Conservation (phyloP, 2,329 filamentous ascomycete genomes). For the Xylariaceae sp. region DNA sequence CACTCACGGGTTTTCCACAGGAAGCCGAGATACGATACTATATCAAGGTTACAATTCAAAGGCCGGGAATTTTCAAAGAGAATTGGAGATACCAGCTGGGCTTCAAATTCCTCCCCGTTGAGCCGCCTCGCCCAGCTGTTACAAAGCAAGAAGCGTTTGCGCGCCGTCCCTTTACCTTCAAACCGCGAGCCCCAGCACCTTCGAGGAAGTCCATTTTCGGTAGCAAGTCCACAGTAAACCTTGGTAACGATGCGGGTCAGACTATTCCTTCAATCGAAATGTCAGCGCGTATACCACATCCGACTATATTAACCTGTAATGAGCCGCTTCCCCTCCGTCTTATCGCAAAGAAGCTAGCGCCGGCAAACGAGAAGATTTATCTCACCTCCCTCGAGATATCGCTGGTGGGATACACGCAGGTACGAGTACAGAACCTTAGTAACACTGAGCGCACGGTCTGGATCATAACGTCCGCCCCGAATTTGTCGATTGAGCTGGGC, state of each 20-base stretch:
- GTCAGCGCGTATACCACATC: conserved; percentile 76
- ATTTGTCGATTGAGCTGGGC: conserved; percentile 69
- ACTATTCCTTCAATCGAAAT: conserved; percentile 70
- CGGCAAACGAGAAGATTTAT: conserved; percentile 65
- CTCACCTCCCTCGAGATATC: conserved; percentile 78
- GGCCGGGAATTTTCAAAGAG: conserved; percentile 86
- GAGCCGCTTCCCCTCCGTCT: conserved; percentile 77
- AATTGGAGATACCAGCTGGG: conserved; percentile 68
- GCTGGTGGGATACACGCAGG: conserved; percentile 72
- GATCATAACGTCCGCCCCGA: conserved; percentile 68
- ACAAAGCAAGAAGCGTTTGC: conserved; percentile 80
- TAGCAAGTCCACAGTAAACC: conserved; percentile 15
- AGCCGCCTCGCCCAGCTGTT: conserved; percentile 69
- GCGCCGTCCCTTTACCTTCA: conserved; percentile 61
- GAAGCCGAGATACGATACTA: conserved; percentile 92
- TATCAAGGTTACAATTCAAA: conserved; percentile 88
- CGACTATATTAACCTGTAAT: conserved; percentile 85
- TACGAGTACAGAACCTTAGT: conserved; percentile 71
- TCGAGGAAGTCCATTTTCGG: conserved; percentile 56
- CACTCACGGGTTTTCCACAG: conserved; percentile 78
- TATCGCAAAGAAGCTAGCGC: conserved; percentile 70
- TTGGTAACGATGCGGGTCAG: conserved; percentile 23
- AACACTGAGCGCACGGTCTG: conserved; percentile 69
- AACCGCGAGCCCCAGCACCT: conserved; percentile 32
- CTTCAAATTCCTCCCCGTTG: conserved; percentile 89